Base-by-base conservation (phyloP, 2,329 filamentous ascomycete species). In the Alternaria arborescens region DNA sequence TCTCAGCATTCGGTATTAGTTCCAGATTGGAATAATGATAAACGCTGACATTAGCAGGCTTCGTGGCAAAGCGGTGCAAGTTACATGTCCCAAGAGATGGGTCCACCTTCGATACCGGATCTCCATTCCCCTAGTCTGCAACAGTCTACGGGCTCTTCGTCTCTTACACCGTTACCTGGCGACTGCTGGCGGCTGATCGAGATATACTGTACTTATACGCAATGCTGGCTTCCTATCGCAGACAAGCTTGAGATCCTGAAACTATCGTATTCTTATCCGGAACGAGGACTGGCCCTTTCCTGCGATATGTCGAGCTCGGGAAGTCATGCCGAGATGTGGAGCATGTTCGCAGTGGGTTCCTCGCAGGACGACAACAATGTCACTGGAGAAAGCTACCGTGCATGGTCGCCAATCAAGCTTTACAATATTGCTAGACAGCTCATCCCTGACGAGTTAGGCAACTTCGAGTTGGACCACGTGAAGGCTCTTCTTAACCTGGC, bases 221-320 rank as follows among this genome's bases (percentile, higher is more conserved):
- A 93, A 73, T 88, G 86, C 57, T 94, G 91, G 91, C 82, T 93
- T 12, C 91, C 91, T 0, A 88, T 93, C 36, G 80, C 89, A 5
- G 88, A 92, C 64, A 89, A 88, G 61, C 85, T 89, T 43, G 83
- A 85, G 36, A 80, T 91, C 3, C 80, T 89, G 36, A 84, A 84
- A 32, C 78, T 83, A 3, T 85, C 84, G 14, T 87, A 87, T 69
- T 79, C 82, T 5, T 86, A 86, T 65, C 82, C 82, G 26, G 55
- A 82, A 72, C 55, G 81, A 73, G 58, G 85, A 24, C 66, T 81
- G n/a, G 52, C 67, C 3, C 58, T 76, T 16, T 64, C 66, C 8
- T 52, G 66, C n/a, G 64, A 70, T 10, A 71, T 75, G 32, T 43
- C 66, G 16, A 66, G 68, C 6, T 74, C 72, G 10, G 77, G 77